Evolutionary conservation across 73 alveolate genomes (phyloP), one percentile per base, ranked within the genome.

Genomic region (Uronychia setigera): DNA sequence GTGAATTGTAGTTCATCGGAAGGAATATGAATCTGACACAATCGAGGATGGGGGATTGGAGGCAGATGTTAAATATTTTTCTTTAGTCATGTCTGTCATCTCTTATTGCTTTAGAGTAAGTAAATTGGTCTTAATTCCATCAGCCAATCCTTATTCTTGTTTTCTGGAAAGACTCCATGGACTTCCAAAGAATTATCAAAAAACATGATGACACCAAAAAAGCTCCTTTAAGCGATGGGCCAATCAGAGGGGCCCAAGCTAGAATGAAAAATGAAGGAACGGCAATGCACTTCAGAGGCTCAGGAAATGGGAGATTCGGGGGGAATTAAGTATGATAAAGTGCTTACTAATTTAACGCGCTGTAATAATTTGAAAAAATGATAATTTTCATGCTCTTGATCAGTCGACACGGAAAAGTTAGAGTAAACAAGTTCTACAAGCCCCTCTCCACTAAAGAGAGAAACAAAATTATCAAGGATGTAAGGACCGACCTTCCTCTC

Each of bases 331-430:
- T 67, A 19, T 19, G 11, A 19, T 19, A 67, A 67, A 67, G 84
- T 86, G 1, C 81, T 60, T 80, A 80, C 74, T 58, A 74, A 76
- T n/a, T 35, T 83, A 33, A 83, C 76, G 1, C 74, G 90, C 85
- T 33, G 90, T 33, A 14, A 26, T 14, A 57, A n/a, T n/a, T n/a
- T n/a, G n/a, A n/a, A 77, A 77, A 26, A 35, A 92, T 92, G 96
- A 92, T 92, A 67, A 76, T 87, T 31, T 78, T 92, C 91, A 35
- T 92, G 75, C 91, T 92, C 33, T 87, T 92, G 87, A 92, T 92
- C 82, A 88, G 94, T 75, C 84, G 96, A 60, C 97, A 94, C 57
- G 98, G 98, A 28, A 94, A 92, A 75, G 90, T 91, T n/a, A 78
- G 97, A 82, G 94, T 78, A 5, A 31, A 77, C 85, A 88, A 92